Evolutionary conservation across 1,284 basidiomycete genomes (phyloP).

Genomic region (Coriolopsis trogii): DNA sequence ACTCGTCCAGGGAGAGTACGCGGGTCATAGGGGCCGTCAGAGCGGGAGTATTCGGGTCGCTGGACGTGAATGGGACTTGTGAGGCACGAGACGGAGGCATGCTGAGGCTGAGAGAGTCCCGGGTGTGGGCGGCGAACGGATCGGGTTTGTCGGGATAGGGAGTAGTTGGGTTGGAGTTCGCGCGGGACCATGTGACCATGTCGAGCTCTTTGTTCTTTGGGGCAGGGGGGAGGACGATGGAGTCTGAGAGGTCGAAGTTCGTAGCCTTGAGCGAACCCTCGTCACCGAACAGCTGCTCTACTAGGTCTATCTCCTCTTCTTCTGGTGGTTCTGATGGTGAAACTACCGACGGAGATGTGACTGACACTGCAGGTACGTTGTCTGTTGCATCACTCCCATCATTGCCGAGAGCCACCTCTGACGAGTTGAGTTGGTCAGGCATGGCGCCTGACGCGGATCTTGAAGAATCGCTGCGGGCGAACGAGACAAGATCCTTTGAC

Average conservation of each 20-base stretch:
- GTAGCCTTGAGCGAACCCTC: constrained; percentile 73
- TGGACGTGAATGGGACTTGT: constrained; percentile 3
- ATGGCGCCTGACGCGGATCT: constrained; percentile 13
- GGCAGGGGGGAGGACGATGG: constrained; percentile 76
- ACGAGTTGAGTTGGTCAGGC: constrained; percentile 21
- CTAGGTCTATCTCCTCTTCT: constrained; percentile 90
- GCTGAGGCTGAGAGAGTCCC: constrained; percentile 15
- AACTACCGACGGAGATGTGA: constrained; percentile 28
- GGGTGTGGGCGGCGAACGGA: constrained; percentile 16
- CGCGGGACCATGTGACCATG: constrained; percentile 79
- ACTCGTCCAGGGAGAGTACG: constrained; percentile 84
- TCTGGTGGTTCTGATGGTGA: constrained; percentile 31
- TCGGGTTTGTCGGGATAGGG: constrained; percentile 34
- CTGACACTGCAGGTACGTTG: constrained; percentile 10
- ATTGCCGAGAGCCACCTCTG: constrained; percentile 30
- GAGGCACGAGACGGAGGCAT: constrained; percentile 9
- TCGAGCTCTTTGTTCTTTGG: constrained; percentile 91
- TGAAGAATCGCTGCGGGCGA: constrained; percentile 23
- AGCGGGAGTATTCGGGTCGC: constrained; percentile 13
- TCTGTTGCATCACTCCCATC: constrained; percentile 24
- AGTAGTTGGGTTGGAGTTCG: constrained; percentile 55
- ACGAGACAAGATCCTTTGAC: constrained; percentile 50
- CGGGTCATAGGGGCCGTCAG: constrained; percentile 16
- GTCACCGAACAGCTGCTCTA: constrained; percentile 89
- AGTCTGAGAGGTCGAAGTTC: constrained; percentile 77